These are phyloP conservation scores for Pichia phayaonensis DNA, from an alignment of 805 yeast species.

Conservation along the genomic window DNA sequence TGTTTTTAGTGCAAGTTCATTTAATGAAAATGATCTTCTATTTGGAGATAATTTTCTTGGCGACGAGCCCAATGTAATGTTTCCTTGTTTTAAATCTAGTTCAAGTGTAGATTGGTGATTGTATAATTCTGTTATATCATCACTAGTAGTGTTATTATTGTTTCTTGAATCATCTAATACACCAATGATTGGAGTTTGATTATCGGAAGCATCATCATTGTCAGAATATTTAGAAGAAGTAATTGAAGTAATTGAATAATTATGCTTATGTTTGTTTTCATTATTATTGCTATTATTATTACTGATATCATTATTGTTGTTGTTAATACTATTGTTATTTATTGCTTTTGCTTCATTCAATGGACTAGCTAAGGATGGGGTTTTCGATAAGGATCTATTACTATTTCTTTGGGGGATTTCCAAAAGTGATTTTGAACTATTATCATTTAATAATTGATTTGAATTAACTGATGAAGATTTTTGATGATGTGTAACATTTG, in stretches of 20 bases:
- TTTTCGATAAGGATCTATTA: constrained; percentile 11
- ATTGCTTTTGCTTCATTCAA: background rate
- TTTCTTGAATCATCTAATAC: background rate
- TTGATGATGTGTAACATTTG: background rate
- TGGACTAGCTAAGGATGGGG: background rate
- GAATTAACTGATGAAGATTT: constrained; percentile 1
- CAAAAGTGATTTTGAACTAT: constrained; percentile 8
- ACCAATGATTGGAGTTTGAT: background rate
- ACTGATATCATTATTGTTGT: too few relatives aligned
- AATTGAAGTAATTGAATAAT: constrained; percentile 3
- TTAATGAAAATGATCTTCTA: constrained; percentile 2
- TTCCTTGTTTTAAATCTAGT: background rate
- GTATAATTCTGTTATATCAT: background rate
- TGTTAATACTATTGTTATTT: background rate
- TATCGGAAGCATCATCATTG: background rate
- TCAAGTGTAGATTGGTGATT: background rate
- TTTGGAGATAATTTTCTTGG: constrained; percentile 26
- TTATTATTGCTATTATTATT: too few relatives aligned
- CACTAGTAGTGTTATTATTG: background rate
- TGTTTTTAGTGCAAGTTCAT: background rate
- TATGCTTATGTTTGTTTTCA: background rate
- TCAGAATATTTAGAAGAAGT: constrained; percentile 12
- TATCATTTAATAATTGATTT: background rate
- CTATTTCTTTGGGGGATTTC: constrained; percentile 25
- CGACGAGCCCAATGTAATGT: constrained; percentile 24